These are phyloP conservation scores for Neonectria magnoliae DNA, from an alignment of 2,329 filamentous ascomycete genomes.

Conservation along the genomic window DNA sequence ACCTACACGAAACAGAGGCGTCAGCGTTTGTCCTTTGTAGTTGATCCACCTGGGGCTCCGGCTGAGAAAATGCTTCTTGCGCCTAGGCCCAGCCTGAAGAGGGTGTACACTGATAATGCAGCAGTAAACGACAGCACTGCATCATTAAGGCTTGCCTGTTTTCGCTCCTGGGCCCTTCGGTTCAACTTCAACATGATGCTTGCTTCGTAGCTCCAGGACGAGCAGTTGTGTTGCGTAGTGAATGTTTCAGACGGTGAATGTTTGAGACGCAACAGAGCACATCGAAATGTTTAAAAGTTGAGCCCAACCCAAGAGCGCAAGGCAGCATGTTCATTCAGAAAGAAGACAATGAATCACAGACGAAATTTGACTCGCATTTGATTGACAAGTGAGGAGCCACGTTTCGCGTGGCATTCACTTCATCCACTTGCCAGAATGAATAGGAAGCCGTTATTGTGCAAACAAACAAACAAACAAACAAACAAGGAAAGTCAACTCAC, in stretches of 20 bases:
- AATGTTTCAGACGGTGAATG: background rate
- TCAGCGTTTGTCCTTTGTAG: slow-evolving; percentile 8
- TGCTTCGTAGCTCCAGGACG: background rate
- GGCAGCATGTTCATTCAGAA: background rate
- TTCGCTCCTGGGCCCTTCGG: background rate
- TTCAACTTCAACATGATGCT: background rate
- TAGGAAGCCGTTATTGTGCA: background rate
- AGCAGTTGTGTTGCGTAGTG: background rate
- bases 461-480: background rate
- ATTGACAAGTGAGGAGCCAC: background rate
- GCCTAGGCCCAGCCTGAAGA: background rate
- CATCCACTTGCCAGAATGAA: background rate
- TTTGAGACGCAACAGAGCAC: background rate
- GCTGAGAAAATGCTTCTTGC: background rate
- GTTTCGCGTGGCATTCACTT: background rate
- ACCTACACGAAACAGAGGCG: slow-evolving; percentile 58
- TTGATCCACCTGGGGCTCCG: background rate
- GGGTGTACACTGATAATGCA: background rate
- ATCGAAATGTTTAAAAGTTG: background rate
- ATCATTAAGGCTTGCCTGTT: background rate
- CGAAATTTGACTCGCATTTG: background rate
- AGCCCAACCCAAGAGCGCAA: background rate
- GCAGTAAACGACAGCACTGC: background rate
- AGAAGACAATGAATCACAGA: background rate
- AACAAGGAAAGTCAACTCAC: slow-evolving; percentile 66